phyloP scores from a whole-genome alignment of 78 protist species.

The Dictyostelium capitatum region DNA sequence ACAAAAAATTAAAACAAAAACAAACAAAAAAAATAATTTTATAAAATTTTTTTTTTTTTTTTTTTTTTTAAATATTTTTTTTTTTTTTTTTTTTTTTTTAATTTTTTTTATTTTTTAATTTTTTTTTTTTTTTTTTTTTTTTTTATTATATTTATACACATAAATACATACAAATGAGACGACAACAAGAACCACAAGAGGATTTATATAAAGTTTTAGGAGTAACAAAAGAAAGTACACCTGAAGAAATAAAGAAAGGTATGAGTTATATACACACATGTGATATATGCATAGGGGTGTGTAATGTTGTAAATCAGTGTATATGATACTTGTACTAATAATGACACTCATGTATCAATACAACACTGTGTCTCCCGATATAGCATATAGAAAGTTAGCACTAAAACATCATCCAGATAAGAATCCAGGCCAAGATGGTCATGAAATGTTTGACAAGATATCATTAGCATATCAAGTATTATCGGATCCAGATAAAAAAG shows the following conservation, averaged over 20 bases:
- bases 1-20: too few relatives aligned
- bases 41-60: too few relatives aligned
- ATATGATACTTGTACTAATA: too few relatives aligned
- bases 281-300: too few relatives aligned
- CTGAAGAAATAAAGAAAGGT: slow-evolving; percentile 82
- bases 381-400: slow-evolving; percentile 65
- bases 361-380: too few relatives aligned
- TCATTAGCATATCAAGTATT: slow-evolving; percentile 30
- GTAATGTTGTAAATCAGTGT: too few relatives aligned
- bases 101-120: neutral
- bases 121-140: neutral
- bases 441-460: slow-evolving; percentile 57
- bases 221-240: slow-evolving; percentile 58
- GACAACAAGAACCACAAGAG: neutral
- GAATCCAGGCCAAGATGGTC: slow-evolving; percentile 46
- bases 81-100: neutral
- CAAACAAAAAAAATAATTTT: too few relatives aligned
- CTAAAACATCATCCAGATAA: slow-evolving; percentile 76
- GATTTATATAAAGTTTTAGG: slow-evolving; percentile 88
- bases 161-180: neutral
- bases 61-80: too few relatives aligned
- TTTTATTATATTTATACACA: neutral
- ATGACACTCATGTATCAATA: too few relatives aligned
- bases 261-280: neutral
- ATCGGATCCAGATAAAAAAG: neutral